Base-by-base conservation (phyloP, 2,329 filamentous ascomycete genomes). In the Colletotrichum nymphaeae region DNA sequence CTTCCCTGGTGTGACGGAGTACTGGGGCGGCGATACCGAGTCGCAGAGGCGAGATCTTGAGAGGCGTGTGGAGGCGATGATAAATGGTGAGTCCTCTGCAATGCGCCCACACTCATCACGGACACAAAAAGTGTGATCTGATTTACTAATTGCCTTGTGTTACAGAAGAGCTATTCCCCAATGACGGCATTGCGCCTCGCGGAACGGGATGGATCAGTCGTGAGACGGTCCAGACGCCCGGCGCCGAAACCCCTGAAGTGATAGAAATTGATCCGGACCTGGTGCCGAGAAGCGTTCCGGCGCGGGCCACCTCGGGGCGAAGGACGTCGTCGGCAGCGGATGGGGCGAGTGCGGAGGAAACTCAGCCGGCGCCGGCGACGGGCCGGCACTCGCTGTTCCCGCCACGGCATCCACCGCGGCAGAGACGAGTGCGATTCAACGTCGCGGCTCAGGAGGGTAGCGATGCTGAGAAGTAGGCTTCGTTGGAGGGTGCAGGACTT, bases 11-110 rank as follows among this genome's bases (percentile, higher is more conserved):
- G 64, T 67, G 30, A 66, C 73, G 14, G 75, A 78, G 63, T 81
- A 78, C 63, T 78, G 79, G 77, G 74, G 75, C 28, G 81, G 80
- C 6, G 78, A 81, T 53, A 82, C 80, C 11, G 77, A 76, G 49
- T 60, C 76, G 35, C 80, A 82, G 73, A 77, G 75, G 71, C 76
- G 73, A 56, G 68, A 63, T 11, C 35, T 82, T 16, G 79, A 82
- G 63, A 42, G 72, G 46, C 42, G 57, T 6, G n/a, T 62, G 53
- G 32, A 59, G 5, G 46, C 42, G 26, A 37, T 76, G n/a, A 70
- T 75, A 19, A 60, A 67, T 6, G 66, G 79, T 78, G 73, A 76
- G 78, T 71, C 11, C 11, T 35, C 32, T 11, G 11, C 12, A 5
- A 12, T 35, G 11, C 32, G 32, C 11, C 11, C 4, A 35, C 32